phyloP scores from a whole-genome alignment of 1,284 basidiomycete genomes.

The Microbotryum intermedium region DNA sequence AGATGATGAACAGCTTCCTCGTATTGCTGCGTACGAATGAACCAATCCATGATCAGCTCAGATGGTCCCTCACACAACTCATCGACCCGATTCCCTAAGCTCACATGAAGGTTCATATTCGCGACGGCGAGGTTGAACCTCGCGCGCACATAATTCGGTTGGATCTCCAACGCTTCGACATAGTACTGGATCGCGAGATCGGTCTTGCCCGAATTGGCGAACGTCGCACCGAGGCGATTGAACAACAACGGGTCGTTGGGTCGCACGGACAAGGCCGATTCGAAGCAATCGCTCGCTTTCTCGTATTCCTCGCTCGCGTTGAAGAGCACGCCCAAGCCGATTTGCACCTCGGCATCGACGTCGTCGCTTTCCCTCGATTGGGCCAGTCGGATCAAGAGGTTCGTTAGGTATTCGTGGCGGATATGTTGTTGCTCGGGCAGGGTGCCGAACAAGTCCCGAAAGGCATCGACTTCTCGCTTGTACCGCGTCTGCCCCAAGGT shows the following conservation, averaged over 20 bases:
- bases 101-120: conserved; percentile 71
- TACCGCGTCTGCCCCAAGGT: conserved; percentile 40
- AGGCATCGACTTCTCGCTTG: conserved; percentile 45
- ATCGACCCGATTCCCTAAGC: conserved; percentile 29
- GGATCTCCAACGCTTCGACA: conserved; percentile 75
- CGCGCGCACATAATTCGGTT: conserved; percentile 87
- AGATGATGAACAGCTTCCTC: conserved; percentile 76
- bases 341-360: conserved; percentile 87
- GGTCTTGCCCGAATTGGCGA: conserved; percentile 75
- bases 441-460: conserved; percentile 33
- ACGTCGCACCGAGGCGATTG: conserved; percentile 91
- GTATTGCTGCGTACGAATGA: conserved; percentile 52
- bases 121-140: conserved; percentile 89
- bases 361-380: conserved; percentile 29
- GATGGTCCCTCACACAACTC: background rate
- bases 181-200: conserved; percentile 84
- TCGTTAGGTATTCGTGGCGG: conserved; percentile 36
- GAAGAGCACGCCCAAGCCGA: conserved; percentile 86
- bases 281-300: conserved; percentile 92
- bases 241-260: conserved; percentile 95
- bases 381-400: conserved; percentile 41
- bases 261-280: conserved; percentile 71
- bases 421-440: conserved; percentile 5
- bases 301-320: conserved; percentile 88
- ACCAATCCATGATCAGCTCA: conserved; percentile 1